A percentile compares a stretch with the other conserved stretches of the same genome.
Conservation (phyloP, 257 asterid species). For the Mentha longifolia region DNA sequence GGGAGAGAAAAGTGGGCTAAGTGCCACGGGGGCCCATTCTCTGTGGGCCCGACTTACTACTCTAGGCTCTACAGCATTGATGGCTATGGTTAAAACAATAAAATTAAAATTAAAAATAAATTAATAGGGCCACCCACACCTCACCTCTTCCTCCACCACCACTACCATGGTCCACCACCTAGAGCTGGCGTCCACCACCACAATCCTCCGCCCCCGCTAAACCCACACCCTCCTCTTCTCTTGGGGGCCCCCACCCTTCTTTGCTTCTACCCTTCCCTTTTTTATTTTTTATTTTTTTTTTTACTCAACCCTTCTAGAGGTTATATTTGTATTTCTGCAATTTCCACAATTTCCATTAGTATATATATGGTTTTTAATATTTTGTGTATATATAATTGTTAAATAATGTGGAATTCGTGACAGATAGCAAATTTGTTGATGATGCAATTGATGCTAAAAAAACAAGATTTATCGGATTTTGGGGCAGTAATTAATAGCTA, state of each 20-base stretch:
- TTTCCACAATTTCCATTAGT: no score
- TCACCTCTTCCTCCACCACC: slow-evolving; percentile 20
- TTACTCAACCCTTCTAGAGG: no score
- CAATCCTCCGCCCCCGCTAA: slow-evolving; percentile 23
- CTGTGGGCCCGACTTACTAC: slow-evolving; percentile 32
- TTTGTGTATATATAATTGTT: no score
- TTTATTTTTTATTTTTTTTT: neutral
- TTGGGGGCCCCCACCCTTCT: neutral
- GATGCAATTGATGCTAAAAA: no score
- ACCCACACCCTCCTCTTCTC: slow-evolving; percentile 5
- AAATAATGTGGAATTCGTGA: no score
- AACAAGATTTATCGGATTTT: no score
- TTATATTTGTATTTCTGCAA: no score
- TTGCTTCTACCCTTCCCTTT: neutral
- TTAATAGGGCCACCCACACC: slow-evolving; percentile 28
- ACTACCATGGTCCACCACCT: slow-evolving; percentile 43
- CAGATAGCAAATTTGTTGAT: no score
- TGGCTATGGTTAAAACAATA: neutral
- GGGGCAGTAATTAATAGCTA: no score
- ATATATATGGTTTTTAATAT: no score
- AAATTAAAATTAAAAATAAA: neutral
- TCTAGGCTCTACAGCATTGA: slow-evolving; percentile 33
- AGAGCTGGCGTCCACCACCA: slow-evolving; percentile 55
- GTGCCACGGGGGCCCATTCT: slow-evolving; percentile 36
- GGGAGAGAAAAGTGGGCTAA: slow-evolving; percentile 35